A percentile compares a stretch with the other conserved stretches of the same genome.
These are phyloP conservation scores for Podospora bellae-mahoneyi DNA, from an alignment of 495 filamentous ascomycete genomes.

Conservation along the genomic window DNA sequence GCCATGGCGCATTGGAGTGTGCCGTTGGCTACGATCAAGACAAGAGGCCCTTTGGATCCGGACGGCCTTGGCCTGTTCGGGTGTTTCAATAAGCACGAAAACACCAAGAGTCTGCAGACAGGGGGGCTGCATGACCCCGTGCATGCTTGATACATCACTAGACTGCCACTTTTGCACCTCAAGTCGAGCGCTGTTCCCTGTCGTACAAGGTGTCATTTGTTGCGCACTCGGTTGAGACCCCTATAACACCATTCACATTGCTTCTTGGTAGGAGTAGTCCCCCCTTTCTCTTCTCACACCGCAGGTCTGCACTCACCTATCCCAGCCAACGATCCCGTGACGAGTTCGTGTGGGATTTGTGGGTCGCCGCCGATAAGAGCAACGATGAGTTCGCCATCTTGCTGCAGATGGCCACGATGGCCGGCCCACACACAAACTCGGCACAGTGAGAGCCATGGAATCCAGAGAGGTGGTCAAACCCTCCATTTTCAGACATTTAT, in stretches of 20 bases:
- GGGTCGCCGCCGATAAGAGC: background rate
- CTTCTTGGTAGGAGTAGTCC: background rate
- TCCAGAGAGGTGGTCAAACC: background rate
- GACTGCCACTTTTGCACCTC: conserved; percentile 12
- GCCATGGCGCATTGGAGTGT: background rate
- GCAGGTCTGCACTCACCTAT: background rate
- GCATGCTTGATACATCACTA: conserved; percentile 25
- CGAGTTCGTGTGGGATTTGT: background rate
- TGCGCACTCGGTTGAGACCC: background rate
- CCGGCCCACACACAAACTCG: background rate
- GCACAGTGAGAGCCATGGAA: background rate
- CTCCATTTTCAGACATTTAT: background rate
- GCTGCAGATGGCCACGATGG: background rate
- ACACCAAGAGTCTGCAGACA: conserved; percentile 12
- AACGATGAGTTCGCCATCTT: background rate
- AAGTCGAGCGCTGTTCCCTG: background rate
- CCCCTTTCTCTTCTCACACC: background rate
- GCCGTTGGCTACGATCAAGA: conserved; percentile 1
- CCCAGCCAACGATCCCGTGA: background rate
- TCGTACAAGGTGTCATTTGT: background rate
- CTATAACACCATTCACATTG: background rate
- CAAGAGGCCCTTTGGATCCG: background rate
- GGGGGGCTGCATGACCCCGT: conserved; percentile 18
- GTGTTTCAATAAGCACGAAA: conserved; percentile 13
- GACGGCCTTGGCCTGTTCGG: background rate